phyloP scores from a whole-genome alignment of 768 basidiomycete genomes.

The Boletus vinaceobasis region DNA sequence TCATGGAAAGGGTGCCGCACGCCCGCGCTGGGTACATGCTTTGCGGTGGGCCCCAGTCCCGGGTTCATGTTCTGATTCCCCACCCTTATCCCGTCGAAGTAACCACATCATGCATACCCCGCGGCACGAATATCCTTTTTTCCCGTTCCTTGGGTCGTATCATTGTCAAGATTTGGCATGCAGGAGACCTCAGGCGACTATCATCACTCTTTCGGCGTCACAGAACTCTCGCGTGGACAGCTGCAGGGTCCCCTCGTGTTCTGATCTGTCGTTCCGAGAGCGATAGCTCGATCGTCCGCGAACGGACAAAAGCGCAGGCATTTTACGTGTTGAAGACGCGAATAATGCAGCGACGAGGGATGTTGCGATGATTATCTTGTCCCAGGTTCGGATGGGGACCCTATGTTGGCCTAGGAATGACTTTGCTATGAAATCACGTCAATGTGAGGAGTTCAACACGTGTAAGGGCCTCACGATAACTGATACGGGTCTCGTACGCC shows the following conservation, averaged over 20 bases:
- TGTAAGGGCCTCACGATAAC: constrained; percentile 11
- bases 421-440: constrained; percentile 13
- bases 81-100: constrained; percentile 14
- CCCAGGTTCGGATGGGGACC: background rate
- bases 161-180: background rate
- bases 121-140: constrained; percentile 5
- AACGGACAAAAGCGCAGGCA: background rate
- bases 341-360: background rate
- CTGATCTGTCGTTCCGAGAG: constrained; percentile 4
- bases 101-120: constrained; percentile 1
- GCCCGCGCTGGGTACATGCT: constrained; percentile 19
- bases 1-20: constrained; percentile 32
- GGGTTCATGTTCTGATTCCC: constrained; percentile 9
- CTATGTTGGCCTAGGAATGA: background rate
- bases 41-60: constrained; percentile 10
- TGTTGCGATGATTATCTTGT: background rate
- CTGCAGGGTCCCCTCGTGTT: constrained; percentile 27
- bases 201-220: constrained; percentile 20
- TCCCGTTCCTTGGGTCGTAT: background rate
- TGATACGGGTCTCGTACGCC: background rate
- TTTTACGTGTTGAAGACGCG: constrained; percentile 19
- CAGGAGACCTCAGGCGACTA: constrained; percentile 2
- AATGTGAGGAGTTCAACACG: constrained; percentile 14
- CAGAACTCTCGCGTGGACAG: constrained; percentile 21
- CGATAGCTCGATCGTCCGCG: constrained; percentile 8